These are phyloP conservation scores for Melocanna baccifera DNA, from an alignment of 176 grass and related monocot species.

Conservation along the genomic window DNA sequence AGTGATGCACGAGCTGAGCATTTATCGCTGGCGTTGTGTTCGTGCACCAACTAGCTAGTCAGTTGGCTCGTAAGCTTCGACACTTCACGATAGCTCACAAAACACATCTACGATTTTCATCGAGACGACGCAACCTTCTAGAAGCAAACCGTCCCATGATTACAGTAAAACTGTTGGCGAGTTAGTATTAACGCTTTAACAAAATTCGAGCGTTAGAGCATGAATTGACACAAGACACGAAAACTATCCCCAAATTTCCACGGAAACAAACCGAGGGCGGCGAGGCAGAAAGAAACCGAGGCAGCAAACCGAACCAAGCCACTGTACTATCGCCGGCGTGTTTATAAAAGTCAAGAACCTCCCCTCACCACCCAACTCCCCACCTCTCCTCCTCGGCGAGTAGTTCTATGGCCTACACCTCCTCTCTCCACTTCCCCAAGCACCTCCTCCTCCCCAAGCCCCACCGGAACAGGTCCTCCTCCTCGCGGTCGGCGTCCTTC, in stretches of 20 bases:
- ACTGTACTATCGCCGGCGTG: background rate
- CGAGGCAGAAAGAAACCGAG: background rate
- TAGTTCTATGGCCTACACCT: constrained; percentile 67
- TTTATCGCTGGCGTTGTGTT: no score
- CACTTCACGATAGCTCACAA: no score
- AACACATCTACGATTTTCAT: no score
- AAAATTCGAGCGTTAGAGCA: no score
- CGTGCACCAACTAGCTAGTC: no score
- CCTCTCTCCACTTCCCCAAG: constrained; percentile 59
- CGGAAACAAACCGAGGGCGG: background rate
- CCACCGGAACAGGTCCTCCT: background rate
- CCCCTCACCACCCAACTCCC: background rate
- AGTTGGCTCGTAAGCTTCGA: no score
- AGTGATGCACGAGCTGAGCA: background rate
- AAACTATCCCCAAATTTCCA: background rate
- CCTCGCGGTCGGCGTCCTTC: constrained; percentile 22
- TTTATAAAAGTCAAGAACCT: constrained; percentile 34
- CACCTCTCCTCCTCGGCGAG: background rate
- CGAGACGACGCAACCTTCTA: no score
- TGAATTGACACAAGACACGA: background rate
- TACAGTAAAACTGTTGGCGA: no score
- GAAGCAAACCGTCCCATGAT: no score
- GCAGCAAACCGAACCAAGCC: background rate
- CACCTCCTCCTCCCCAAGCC: constrained; percentile 36
- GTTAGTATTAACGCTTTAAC: no score